phyloP scores from a whole-genome alignment of 768 basidiomycete species.

The Lactarius quietus region DNA sequence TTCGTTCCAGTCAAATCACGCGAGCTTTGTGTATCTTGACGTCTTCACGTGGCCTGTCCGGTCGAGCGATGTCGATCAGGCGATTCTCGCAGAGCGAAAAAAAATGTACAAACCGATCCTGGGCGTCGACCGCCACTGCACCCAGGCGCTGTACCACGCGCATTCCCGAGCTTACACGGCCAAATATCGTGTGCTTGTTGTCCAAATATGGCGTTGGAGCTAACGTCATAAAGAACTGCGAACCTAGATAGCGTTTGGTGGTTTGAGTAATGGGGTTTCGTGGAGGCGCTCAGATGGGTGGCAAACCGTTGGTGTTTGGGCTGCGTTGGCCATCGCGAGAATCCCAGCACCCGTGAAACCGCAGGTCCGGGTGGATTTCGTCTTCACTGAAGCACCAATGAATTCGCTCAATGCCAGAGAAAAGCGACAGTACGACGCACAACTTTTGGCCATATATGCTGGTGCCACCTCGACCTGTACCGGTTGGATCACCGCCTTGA shows the following conservation, averaged over 20 bases:
- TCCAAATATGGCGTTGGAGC: conserved; percentile 82
- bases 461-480: conserved; percentile 88
- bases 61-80: conserved; percentile 6
- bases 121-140: conserved; percentile 82
- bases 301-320: conserved; percentile 79
- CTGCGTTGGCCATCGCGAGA: conserved; percentile 96
- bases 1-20: neutral
- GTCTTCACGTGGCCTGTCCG: conserved; percentile 59
- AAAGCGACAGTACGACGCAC: conserved; percentile 40
- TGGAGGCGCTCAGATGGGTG: neutral
- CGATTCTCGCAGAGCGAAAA: neutral
- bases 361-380: conserved; percentile 84
- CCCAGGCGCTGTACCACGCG: conserved; percentile 88
- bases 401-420: neutral
- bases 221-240: conserved; percentile 91
- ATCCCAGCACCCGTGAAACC: conserved; percentile 97
- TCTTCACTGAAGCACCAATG: conserved; percentile 60
- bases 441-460: conserved; percentile 89
- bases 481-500: conserved; percentile 93
- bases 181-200: conserved; percentile 85
- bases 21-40: conserved; percentile 86
- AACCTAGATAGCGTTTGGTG: conserved; percentile 52
- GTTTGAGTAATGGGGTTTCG: conserved; percentile 26
- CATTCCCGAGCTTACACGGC: conserved; percentile 89
- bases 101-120: conserved; percentile 64